Evolutionary conservation across 495 filamentous ascomycete species (phyloP).

Genomic region (Penicillium samsonianum): DNA sequence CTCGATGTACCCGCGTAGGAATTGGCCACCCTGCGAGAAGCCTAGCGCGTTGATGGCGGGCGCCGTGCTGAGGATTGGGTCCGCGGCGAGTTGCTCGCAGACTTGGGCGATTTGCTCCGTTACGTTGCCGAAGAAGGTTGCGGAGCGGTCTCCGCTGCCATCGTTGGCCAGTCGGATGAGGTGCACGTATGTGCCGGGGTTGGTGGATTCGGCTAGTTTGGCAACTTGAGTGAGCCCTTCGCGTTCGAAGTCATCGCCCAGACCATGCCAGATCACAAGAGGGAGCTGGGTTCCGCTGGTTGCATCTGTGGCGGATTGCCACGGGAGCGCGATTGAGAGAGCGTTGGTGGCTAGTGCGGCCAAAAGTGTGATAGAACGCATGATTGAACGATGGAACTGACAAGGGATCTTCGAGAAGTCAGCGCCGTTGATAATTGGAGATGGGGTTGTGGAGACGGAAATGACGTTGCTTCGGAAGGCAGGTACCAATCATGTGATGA

Average conservation of each 20-base stretch:
- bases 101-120: conserved; percentile 76
- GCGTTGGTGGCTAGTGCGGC: conserved; percentile 19
- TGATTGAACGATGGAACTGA: conserved; percentile 5
- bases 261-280: conserved; percentile 91
- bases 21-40: conserved; percentile 95
- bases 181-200: conserved; percentile 85
- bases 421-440: conserved; percentile 2
- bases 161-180: conserved; percentile 72
- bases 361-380: conserved; percentile 20
- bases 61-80: conserved; percentile 78
- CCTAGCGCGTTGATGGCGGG: conserved; percentile 87
- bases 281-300: conserved; percentile 60
- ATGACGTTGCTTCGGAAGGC: conserved; percentile 4
- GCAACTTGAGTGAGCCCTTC: conserved; percentile 71
- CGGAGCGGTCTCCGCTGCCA: conserved; percentile 65
- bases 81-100: conserved; percentile 73
- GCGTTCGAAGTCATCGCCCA: conserved; percentile 67
- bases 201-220: conserved; percentile 63
- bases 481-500: conserved; percentile 12
- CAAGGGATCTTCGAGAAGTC: background rate
- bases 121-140: conserved; percentile 89
- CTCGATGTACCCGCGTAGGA: conserved; percentile 90
- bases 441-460: background rate
- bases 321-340: conserved; percentile 21
- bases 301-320: background rate